phyloP scores from a whole-genome alignment of 2,329 filamentous ascomycete species.

The Fusarium succisae region DNA sequence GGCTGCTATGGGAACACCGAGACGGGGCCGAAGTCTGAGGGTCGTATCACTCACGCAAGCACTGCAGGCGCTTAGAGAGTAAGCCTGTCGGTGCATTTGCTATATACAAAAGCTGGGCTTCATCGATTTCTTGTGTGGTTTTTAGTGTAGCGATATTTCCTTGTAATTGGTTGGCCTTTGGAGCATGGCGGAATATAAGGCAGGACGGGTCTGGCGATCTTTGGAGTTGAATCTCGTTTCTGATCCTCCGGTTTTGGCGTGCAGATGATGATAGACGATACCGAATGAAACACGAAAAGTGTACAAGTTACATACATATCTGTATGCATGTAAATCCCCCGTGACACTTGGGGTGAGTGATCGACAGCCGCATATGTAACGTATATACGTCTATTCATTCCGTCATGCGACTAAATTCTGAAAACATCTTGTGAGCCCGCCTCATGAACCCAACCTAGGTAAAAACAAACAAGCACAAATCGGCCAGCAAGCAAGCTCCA shows the following conservation, averaged over 20 bases:
- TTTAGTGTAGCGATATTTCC: slow-evolving; percentile 14
- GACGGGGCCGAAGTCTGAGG: slow-evolving; percentile 63
- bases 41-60: slow-evolving; percentile 67
- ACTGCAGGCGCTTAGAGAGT: slow-evolving; percentile 63
- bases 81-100: background rate
- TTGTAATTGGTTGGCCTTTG: slow-evolving; percentile 30
- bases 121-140: background rate
- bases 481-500: slow-evolving; percentile 1
- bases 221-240: slow-evolving; percentile 42
- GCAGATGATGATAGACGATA: slow-evolving; percentile 28
- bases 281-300: slow-evolving; percentile 16
- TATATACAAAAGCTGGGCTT: background rate
- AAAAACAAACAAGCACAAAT: slow-evolving; percentile 5
- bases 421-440: background rate
- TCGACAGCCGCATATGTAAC: background rate
- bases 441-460: background rate
- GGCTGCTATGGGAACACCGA: slow-evolving; percentile 46
- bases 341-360: too few species aligned
- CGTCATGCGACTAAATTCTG: slow-evolving; percentile 2
- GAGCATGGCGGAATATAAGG: slow-evolving; percentile 38
- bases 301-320: background rate
- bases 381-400: slow-evolving; percentile 21
- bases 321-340: background rate
- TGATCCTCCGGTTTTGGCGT: slow-evolving; percentile 17
- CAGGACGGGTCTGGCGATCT: slow-evolving; percentile 34